Evolutionary conservation across 768 basidiomycete genomes (phyloP), one percentile per base, ranked within the genome.

Genomic region (Collybia sp.): DNA sequence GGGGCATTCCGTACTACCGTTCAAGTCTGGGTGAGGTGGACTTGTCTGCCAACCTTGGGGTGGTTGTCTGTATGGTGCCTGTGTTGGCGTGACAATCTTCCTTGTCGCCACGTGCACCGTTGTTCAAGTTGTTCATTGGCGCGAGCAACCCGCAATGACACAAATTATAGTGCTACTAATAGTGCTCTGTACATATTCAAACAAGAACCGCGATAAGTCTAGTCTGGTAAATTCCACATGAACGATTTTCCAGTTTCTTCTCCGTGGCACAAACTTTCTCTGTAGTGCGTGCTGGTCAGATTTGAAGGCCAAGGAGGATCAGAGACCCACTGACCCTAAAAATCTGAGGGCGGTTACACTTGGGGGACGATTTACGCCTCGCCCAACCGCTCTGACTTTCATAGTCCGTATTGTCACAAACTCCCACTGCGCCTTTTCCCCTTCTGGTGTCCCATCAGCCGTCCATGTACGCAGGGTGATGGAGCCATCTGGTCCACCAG

Each of bases 401-500:
- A 94, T 73, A 47, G 75, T 76, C 53, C 85, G 71, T 46, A 90
- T 66, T 12, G 80, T 79, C 9, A 77, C 67, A 64, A 95, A 84
- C 55, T 83, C 74, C 90, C 90, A 93, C 42, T 68, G 67, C 1
- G 89, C 83, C 55, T 74, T 77, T 56, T 83, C 75, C 0, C 77
- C 83, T 44, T 73, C 68, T 0, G 78, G 80, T 0, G 88, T 86
- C 11, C 80, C 79, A 48, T 92, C 85, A 0, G 88, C 76, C 12
- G 80, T 86, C 86, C 93, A 93, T 1, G 92, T 88, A 49, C 88
- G 72, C n/a, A 96, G 67, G 0, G 80, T 79, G 44, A 93, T 83
- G 2, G 81, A 75, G 6, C 90, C 88, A 51, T 89, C 87, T 1
- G 80, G 70, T 5, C 82, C 77, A 2, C 89, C 90, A 1, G 84